A percentile compares a stretch with the other conserved stretches of the same genome.
Evolutionary conservation across 129 eudicot genomes (phyloP).

Genomic region (Arctium lappa): DNA sequence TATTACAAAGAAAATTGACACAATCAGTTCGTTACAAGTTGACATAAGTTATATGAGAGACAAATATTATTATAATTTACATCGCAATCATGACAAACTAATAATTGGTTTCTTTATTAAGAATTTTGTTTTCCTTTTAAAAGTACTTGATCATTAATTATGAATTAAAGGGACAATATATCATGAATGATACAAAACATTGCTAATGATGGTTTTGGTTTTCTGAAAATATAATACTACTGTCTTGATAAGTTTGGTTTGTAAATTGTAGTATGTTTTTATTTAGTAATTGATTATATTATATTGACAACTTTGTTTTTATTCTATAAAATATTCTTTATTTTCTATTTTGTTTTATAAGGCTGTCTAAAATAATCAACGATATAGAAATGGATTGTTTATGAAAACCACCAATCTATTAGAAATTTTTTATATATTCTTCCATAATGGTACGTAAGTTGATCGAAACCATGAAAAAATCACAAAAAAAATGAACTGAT

Average conservation of each 20-base stretch:
- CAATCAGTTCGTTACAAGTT: not conserved
- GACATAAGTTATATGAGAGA: not conserved
- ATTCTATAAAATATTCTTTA: not conserved
- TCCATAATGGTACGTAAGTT: no score
- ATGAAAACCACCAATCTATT: not conserved
- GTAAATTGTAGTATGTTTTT: not conserved
- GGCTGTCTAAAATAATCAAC: not conserved
- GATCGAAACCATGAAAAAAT: no score
- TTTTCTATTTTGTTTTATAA: not conserved
- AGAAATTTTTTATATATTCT: not conserved
- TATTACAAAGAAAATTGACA: not conserved
- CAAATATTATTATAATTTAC: no score
- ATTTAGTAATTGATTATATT: not conserved
- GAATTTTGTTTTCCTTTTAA: no score
- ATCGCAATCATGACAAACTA: not conserved
- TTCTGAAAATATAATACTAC: no score
- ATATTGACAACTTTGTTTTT: not conserved
- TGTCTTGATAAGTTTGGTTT: no score
- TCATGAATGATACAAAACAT: not conserved
- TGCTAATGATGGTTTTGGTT: not conserved
- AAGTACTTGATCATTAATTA: not conserved
- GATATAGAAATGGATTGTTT: not conserved
- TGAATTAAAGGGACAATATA: not conserved
- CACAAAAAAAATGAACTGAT: no score
- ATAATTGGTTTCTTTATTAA: no score